phyloP scores from a whole-genome alignment of 441 rosid genomes.

The Aleurites moluccanus region DNA sequence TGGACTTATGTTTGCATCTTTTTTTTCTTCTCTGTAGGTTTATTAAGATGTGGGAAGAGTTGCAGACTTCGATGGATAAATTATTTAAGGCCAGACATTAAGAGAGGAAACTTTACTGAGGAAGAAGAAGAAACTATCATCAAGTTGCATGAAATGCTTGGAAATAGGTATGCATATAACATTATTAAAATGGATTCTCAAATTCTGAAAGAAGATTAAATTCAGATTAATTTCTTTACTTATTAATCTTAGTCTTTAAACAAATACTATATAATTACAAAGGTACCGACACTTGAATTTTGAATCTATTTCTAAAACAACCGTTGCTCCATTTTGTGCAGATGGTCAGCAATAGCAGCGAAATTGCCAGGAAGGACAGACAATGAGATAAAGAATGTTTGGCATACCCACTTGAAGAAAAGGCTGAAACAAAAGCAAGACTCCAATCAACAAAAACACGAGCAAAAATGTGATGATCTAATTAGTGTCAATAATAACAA shows the following conservation, averaged over 20 bases:
- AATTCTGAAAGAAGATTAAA: background rate
- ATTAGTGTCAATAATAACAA: background rate
- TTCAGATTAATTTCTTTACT: background rate
- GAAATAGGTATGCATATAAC: constrained; percentile 50
- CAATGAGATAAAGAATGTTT: constrained; percentile 89
- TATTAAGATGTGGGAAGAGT: constrained; percentile 85
- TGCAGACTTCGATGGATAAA: constrained; percentile 92
- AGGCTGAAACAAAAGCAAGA: constrained; percentile 44
- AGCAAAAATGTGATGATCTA: constrained; percentile 1
- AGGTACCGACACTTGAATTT: too few species aligned
- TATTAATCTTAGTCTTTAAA: background rate
- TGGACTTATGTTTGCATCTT: background rate
- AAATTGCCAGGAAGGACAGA: constrained; percentile 82
- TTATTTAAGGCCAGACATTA: constrained; percentile 71
- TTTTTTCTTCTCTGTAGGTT: constrained; percentile 38
- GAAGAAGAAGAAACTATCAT: constrained; percentile 89
- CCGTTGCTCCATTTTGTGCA: constrained; percentile 13
- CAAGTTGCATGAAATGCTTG: constrained; percentile 58
- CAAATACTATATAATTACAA: too few species aligned
- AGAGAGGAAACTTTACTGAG: constrained; percentile 67
- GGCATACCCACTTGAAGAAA: constrained; percentile 96
- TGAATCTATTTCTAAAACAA: background rate
- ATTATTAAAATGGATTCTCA: background rate
- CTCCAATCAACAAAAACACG: background rate
- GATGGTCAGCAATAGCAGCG: constrained; percentile 93